A percentile compares a stretch with the other conserved stretches of the same genome.
These are phyloP conservation scores for Rubus parviflorus DNA, from an alignment of 306 rosid species.

Conservation along the genomic window DNA sequence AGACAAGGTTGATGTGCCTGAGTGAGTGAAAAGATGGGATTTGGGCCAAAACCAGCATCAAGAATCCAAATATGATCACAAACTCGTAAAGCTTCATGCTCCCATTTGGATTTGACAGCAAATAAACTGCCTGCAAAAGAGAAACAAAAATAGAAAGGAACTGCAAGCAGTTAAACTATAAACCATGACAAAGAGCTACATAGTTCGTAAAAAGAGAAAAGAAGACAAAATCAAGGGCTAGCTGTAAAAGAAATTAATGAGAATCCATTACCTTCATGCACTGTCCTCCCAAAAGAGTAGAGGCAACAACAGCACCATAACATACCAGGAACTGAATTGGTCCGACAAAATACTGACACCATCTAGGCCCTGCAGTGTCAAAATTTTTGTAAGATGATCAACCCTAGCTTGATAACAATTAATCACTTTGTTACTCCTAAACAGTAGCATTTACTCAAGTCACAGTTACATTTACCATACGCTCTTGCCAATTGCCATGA, in stretches of 20 bases:
- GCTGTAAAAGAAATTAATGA: not conserved
- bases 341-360: constrained; percentile 70
- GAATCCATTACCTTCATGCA: constrained; percentile 61
- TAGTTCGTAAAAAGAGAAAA: not conserved
- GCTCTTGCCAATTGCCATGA: too few relatives aligned
- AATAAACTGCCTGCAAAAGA: constrained; percentile 53
- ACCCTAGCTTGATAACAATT: not conserved
- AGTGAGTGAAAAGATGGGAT: constrained; percentile 78
- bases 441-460: too few relatives aligned
- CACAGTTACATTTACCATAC: too few relatives aligned
- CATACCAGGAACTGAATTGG: constrained; percentile 68
- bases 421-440: too few relatives aligned
- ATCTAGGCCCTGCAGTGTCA: constrained; percentile 50
- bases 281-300: constrained; percentile 65
- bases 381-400: not conserved
- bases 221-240: not conserved
- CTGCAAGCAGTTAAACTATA: not conserved
- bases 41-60: constrained; percentile 74
- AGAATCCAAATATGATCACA: constrained; percentile 67
- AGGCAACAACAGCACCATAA: constrained; percentile 65
- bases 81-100: constrained; percentile 61
- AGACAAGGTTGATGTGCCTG: constrained; percentile 68
- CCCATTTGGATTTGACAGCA: constrained; percentile 56
- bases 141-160: not conserved
- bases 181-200: not conserved